Percentiles rank a stretch among this genome's conserved stretches.
These are phyloP conservation scores for Phytophthora meadii DNA, from an alignment of 352 stramenopile genomes.

Conservation along the genomic window DNA sequence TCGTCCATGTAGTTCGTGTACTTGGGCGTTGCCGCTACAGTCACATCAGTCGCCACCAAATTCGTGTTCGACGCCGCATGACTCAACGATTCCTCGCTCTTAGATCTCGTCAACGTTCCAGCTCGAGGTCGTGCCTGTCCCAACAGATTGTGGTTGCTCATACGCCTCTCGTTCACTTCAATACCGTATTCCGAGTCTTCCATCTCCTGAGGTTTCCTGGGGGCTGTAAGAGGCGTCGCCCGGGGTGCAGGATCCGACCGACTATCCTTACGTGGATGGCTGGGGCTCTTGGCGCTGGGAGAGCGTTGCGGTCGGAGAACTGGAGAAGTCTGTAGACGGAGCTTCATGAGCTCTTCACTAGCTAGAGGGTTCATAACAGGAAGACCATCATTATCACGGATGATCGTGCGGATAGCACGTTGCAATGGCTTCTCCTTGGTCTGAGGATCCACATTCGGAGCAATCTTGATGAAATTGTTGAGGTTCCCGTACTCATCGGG, in stretches of 20 bases:
- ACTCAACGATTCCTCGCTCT: constrained; percentile 74
- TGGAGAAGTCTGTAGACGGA: constrained; percentile 62
- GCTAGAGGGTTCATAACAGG: constrained; percentile 80
- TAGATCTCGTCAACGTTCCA: constrained; percentile 69
- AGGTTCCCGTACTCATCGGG: constrained; percentile 88
- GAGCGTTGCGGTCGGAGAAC: constrained; percentile 41
- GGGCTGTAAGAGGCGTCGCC: constrained; percentile 39
- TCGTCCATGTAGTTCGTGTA: constrained; percentile 80
- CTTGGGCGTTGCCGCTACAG: constrained; percentile 49
- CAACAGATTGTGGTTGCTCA: constrained; percentile 42
- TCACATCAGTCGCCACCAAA: constrained; percentile 23
- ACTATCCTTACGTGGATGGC: constrained; percentile 26
- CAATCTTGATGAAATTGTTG: constrained; percentile 87
- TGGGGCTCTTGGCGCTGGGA: constrained; percentile 14
- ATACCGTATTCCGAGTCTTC: constrained; percentile 79
- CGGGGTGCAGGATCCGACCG: constrained; percentile 30
- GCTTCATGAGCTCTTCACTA: constrained; percentile 65
- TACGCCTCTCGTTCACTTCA: constrained; percentile 48
- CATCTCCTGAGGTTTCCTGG: constrained; percentile 58
- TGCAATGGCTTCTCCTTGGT: constrained; percentile 63
- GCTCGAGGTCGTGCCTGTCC: constrained; percentile 47
- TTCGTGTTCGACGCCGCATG: constrained; percentile 24
- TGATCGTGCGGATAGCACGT: constrained; percentile 70
- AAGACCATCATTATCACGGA: constrained; percentile 62
- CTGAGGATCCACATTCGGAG: constrained; percentile 29